A percentile compares a stretch with the other conserved stretches of the same genome.
phyloP scores from a whole-genome alignment of 352 stramenopile species.

The Globisporangium spiculum region DNA sequence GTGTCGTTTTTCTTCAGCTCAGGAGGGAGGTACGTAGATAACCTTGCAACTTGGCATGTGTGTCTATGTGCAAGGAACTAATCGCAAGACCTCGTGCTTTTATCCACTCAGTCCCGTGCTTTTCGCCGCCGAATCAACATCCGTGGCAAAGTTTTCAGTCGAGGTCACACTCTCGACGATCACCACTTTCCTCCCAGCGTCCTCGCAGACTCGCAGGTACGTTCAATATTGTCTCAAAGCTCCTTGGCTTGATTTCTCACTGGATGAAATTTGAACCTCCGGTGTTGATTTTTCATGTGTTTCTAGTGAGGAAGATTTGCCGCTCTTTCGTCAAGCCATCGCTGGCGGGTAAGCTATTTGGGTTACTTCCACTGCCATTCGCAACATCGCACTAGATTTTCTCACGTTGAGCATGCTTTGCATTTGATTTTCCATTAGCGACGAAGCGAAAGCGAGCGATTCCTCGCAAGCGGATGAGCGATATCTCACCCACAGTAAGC shows the following conservation, averaged over 20 bases:
- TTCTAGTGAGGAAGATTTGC: conserved; percentile 35
- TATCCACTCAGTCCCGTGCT: conserved; percentile 50
- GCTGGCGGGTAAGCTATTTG: conserved; percentile 10
- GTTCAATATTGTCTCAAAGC: not conserved
- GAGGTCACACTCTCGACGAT: conserved; percentile 84
- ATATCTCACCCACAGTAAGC: conserved; percentile 66
- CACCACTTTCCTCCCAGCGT: conserved; percentile 69
- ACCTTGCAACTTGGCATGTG: not conserved
- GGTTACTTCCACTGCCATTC: not conserved
- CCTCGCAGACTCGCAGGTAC: conserved; percentile 54
- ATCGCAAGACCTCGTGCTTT: not conserved
- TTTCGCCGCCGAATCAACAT: conserved; percentile 68
- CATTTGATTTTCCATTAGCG: conserved; percentile 1
- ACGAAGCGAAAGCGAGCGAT: conserved; percentile 28
- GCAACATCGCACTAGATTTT: not conserved
- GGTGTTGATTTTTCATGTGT: not conserved
- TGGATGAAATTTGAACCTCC: not conserved
- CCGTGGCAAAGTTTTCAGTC: conserved; percentile 62
- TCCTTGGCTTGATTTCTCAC: not conserved
- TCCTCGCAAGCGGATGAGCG: conserved; percentile 50
- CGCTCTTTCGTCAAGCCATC: conserved; percentile 20
- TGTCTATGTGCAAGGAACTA: conserved; percentile 9
- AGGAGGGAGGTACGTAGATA: conserved; percentile 46
- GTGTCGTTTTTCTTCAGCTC: conserved; percentile 71
- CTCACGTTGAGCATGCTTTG: not conserved